Evolutionary conservation across 805 yeast species (phyloP), one percentile per base, ranked within the genome.

Genomic region (Vanderwaltozyma yarrowii): DNA sequence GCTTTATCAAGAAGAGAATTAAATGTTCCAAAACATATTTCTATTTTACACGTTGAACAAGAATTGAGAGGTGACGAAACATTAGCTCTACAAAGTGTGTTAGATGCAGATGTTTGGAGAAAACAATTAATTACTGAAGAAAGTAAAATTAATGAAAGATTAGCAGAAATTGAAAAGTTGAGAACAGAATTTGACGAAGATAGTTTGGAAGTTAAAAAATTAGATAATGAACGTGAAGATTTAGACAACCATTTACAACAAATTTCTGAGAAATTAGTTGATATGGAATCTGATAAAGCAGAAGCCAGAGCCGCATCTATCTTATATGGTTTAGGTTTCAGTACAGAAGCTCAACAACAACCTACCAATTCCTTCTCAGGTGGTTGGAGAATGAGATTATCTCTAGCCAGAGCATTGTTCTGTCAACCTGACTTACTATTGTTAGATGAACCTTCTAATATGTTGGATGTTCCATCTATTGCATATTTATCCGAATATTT

Each of bases 361-460:
- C 79, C 95, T 24, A 87, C 97, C 5, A 89, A 86, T 47, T 73
- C 87, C 20, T 92, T 92, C 61, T 87, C 96, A 37, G 99, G 99
- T 75, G 99, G 99, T 78, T 92, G 98, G 98, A 81, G 98, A 74
- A 92, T 92, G 98, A 83, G 98, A 70, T 73, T 92, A 47, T 84
- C 96, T n/a, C 72, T 92, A 43, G 98, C 98, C 3, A 78, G 98
- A 65, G 98, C 98, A 0, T 72, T 92, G 58, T 92, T 92, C 72
- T 89, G 96, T 73, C 80, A 86, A 58, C 98, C 98, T 0, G 98
- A 92, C 61, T 69, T 92, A 47, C 69, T 92, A 48, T 68, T 92
- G 57, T 73, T 92, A 47, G 98, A 92, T 75, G 99, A 92, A 73
- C 99, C 99, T 54, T 88, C 97, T 44, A 92, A 92, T 80, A 92